Evolutionary conservation across 495 filamentous ascomycete species (phyloP), one percentile per base, ranked within the genome.

Genomic region (Penicillium paxilli): DNA sequence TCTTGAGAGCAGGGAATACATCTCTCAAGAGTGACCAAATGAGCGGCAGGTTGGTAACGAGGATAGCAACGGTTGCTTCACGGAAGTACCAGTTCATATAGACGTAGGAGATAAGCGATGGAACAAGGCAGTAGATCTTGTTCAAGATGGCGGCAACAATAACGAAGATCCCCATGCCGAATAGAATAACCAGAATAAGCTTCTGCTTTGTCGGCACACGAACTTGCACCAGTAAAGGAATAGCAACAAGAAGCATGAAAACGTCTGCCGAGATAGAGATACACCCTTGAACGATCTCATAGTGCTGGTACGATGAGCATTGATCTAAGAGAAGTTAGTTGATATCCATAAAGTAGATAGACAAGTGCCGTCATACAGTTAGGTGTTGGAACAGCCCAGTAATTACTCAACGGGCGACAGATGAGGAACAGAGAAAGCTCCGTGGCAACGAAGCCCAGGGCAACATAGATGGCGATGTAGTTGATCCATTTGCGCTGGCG

Each of bases 11-110:
- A 5, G 80, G 79, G 68, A 88, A 87, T 28, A 82, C 66, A 40
- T 81, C 80, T 24, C 81, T 79, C 17, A 87, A 65, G 3, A 86
- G 75, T 1, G 83, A 81, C 84, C 84, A 88, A 53, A 81, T 74
- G 51, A 85, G 81, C 0, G 86, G 86, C 3, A 88, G 68, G 57
- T 88, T 88, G 49, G 83, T 81, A 12, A 87, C 83, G 10, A 86
- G 71, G 33, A 88, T 73, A 3, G 85, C 83, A 4, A 85, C 87
- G 4, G 78, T 79, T 16, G 80, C 80, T 79, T 89, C 86, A n/a
- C 86, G 83, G 58, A 81, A 77, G 65, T 89, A 88, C 86, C 86
- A 89, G 64, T 80, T 85, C 52, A 83, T 83, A 78, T 86, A 88
- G 46, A 80, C 68, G 37, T 76, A 72, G 28, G 72, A 74, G 49